phyloP scores from a whole-genome alignment of 352 stramenopile genomes.

The Phytophthora cactorum region DNA sequence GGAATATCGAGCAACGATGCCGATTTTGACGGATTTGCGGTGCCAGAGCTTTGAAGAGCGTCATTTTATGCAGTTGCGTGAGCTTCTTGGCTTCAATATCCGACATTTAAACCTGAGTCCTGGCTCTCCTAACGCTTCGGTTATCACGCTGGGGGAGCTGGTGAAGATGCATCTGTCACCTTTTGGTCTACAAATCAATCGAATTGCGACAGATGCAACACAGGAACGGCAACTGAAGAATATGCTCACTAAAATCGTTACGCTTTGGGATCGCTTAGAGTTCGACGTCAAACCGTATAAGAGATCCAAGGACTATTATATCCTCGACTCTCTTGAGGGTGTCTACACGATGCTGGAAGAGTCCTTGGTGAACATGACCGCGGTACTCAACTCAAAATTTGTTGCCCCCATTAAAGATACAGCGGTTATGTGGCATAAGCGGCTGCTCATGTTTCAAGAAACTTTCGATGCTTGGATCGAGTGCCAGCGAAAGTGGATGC shows the following conservation, averaged over 20 bases:
- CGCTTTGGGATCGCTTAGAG: slow-evolving; percentile 82
- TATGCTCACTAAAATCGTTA: slow-evolving; percentile 88
- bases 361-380: slow-evolving; percentile 90
- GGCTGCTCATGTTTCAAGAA: slow-evolving; percentile 81
- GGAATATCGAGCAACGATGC: slow-evolving; percentile 83
- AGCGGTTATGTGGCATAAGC: slow-evolving; percentile 70
- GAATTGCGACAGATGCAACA: slow-evolving; percentile 84
- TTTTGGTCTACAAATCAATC: slow-evolving; percentile 79
- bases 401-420: slow-evolving; percentile 79
- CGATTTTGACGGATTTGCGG: slow-evolving; percentile 66
- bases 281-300: slow-evolving; percentile 93
- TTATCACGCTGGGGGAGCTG: slow-evolving; percentile 82
- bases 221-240: slow-evolving; percentile 91
- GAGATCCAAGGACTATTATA: slow-evolving; percentile 88
- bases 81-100: slow-evolving; percentile 84
- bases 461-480: slow-evolving; percentile 84
- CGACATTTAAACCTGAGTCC: slow-evolving; percentile 31
- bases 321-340: slow-evolving; percentile 81
- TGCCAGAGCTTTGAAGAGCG: slow-evolving; percentile 71
- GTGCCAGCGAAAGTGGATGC: slow-evolving; percentile 82
- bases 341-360: slow-evolving; percentile 89
- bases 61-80: slow-evolving; percentile 59
- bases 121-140: slow-evolving; percentile 3
- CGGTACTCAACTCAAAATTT: slow-evolving; percentile 91
- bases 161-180: slow-evolving; percentile 82